These are phyloP conservation scores for Trichosporon ovoides DNA, from an alignment of 1,284 basidiomycete genomes.

Conservation along the genomic window DNA sequence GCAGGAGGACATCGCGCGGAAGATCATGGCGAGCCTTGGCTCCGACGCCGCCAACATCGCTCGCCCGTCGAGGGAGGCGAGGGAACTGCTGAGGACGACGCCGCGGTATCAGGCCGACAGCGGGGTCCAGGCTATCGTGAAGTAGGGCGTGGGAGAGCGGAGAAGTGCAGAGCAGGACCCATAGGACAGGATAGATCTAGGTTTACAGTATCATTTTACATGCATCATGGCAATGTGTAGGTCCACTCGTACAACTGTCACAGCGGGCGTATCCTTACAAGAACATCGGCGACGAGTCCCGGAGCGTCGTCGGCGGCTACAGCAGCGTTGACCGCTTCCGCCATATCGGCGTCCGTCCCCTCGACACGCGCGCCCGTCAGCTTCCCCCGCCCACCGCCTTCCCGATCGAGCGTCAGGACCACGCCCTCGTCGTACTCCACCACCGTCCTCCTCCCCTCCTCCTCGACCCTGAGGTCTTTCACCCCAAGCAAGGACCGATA, in stretches of 20 bases:
- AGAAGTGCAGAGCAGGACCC: neutral
- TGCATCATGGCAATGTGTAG: constrained; percentile 3
- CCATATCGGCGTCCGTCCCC: constrained; percentile 48
- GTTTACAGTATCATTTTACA: neutral
- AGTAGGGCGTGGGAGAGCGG: constrained; percentile 3
- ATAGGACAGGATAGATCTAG: constrained; percentile 2
- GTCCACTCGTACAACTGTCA: neutral
- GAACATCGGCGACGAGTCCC: constrained; percentile 62
- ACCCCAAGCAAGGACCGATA: constrained; percentile 62
- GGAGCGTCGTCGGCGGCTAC: constrained; percentile 64
- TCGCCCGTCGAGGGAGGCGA: constrained; percentile 76
- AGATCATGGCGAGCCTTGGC: constrained; percentile 64
- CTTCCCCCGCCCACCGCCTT: neutral
- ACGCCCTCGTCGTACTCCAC: neutral
- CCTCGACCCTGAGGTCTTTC: constrained; percentile 42
- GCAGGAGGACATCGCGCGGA: constrained; percentile 63
- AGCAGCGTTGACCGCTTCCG: constrained; percentile 60
- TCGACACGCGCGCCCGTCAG: neutral
- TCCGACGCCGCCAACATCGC: constrained; percentile 70
- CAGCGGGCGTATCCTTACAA: constrained; percentile 51
- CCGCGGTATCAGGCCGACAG: constrained; percentile 36
- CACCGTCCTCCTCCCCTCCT: neutral
- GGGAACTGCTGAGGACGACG: constrained; percentile 61
- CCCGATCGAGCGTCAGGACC: neutral
- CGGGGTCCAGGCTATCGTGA: constrained; percentile 34